phyloP scores from a whole-genome alignment of 2,329 filamentous ascomycete genomes.

The Leptographium lundbergii region DNA sequence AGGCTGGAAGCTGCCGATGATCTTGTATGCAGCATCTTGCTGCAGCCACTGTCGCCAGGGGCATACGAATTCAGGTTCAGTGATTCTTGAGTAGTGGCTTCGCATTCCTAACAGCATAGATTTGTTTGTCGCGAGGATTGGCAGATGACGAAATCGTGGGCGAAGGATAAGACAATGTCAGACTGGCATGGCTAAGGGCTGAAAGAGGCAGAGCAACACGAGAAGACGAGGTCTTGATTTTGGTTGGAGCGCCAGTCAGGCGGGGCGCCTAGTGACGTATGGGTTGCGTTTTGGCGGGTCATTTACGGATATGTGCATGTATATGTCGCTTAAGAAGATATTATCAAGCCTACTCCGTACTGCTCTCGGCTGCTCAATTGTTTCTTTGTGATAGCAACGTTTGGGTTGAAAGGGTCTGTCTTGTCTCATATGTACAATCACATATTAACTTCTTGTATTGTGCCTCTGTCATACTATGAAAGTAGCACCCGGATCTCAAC shows the following conservation, averaged over 20 bases:
- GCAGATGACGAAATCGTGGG: neutral
- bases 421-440: neutral
- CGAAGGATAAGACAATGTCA: neutral
- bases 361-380: no score
- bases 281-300: neutral
- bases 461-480: constrained; percentile 24
- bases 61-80: constrained; percentile 7
- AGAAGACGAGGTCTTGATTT: neutral
- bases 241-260: neutral
- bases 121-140: neutral
- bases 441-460: neutral
- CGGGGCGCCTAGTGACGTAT: constrained; percentile 1
- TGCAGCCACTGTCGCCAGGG: constrained; percentile 6
- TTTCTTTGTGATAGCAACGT: neutral
- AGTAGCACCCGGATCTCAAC: constrained; percentile 48
- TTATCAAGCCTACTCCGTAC: no score
- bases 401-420: neutral
- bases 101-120: neutral
- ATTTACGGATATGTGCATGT: neutral
- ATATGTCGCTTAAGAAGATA: neutral
- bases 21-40: constrained; percentile 41
- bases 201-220: neutral
- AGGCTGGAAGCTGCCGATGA: constrained; percentile 48
- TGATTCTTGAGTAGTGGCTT: neutral
- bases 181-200: neutral